Evolutionary conservation across 148 eudicot genomes (phyloP).

Genomic region (Camellia japonica): DNA sequence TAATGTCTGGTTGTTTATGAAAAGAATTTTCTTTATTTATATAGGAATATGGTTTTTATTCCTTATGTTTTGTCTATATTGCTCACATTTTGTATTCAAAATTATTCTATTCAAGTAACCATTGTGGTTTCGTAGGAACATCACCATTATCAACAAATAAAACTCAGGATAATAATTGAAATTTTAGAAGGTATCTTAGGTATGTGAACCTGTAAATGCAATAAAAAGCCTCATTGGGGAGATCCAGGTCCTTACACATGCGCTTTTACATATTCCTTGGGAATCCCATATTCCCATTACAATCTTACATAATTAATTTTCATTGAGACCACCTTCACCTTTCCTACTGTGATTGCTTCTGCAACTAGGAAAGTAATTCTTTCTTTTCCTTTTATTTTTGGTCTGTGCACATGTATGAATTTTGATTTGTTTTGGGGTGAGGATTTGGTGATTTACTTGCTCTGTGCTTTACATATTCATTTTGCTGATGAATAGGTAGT

Average conservation of each 20-base stretch:
- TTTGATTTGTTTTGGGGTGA: neutral
- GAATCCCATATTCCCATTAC: neutral
- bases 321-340: neutral
- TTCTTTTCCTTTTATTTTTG: neutral
- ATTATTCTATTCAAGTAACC: neutral
- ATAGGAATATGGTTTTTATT: neutral
- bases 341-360: neutral
- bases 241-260: neutral
- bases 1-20: neutral
- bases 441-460: neutral
- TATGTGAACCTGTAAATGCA: too few relatives aligned
- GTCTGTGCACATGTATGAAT: neutral
- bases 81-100: neutral
- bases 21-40: neutral
- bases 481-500: constrained; percentile 52
- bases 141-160: neutral
- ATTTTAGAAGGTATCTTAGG: neutral
- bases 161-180: neutral
- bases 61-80: neutral
- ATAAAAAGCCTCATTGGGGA: neutral
- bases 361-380: neutral
- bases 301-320: neutral
- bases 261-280: neutral
- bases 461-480: constrained; percentile 6
- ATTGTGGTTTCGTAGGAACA: neutral